Evolutionary conservation across 306 rosid species (phyloP).

Genomic region (Trichosanthes truncata): DNA sequence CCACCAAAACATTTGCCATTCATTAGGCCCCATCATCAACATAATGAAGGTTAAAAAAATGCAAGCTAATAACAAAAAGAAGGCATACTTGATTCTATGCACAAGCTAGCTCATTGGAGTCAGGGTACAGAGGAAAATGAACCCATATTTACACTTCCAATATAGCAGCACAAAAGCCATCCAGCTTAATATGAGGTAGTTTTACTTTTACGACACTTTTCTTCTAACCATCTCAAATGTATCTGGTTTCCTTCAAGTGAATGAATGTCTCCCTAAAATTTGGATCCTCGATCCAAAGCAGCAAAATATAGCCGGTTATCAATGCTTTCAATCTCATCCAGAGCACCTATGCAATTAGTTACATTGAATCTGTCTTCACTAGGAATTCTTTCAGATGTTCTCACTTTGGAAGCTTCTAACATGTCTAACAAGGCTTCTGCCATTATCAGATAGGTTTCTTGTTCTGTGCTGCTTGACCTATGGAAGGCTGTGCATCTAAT

Average conservation of each 20-base stretch:
- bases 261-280: constrained; percentile 62
- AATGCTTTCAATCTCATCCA: constrained; percentile 58
- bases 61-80: not conserved
- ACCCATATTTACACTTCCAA: not conserved
- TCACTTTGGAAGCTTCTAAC: constrained; percentile 54
- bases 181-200: not conserved
- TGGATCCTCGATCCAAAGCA: constrained; percentile 54
- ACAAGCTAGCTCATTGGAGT: not conserved
- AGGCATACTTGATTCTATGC: not conserved
- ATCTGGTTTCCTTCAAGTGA: constrained; percentile 45
- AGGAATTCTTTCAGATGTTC: constrained; percentile 23
- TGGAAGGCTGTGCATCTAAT: constrained; percentile 29
- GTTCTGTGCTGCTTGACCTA: constrained; percentile 27
- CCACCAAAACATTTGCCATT: not conserved
- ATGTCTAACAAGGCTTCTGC: constrained; percentile 56
- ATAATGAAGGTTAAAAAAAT: not conserved
- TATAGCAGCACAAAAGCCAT: not conserved
- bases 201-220: constrained; percentile 28
- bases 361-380: constrained; percentile 51
- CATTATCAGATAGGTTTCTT: constrained; percentile 41
- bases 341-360: constrained; percentile 60
- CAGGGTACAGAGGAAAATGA: not conserved
- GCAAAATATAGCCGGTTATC: constrained; percentile 52
- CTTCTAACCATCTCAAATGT: constrained; percentile 57
- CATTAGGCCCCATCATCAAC: not conserved